Base-by-base conservation (phyloP, 164 flowering plant species). In the Pachysandra terminalis region DNA sequence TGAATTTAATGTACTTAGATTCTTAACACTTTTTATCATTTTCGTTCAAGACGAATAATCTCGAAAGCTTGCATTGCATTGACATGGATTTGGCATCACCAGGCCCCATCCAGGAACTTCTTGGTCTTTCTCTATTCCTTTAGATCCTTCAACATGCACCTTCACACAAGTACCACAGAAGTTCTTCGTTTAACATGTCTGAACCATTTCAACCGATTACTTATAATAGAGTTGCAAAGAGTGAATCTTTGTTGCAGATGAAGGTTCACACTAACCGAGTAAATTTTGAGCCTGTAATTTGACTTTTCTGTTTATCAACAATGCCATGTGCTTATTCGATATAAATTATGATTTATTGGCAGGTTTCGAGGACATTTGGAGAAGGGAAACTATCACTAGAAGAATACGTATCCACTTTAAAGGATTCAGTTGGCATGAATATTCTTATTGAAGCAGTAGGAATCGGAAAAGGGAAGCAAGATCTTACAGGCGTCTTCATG, bases 401-500 rank as follows among this genome's bases (percentile, higher is more conserved):
- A 78, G 86, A 90, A n/a, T 93, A 89, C 75, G 86, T 90, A 41
- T 83, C 79, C n/a, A 24, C 74, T 63, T 69, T 96, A 26, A 93
- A 87, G 77, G 68, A 66, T 63, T 68, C 72, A 41, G 87, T 86
- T 64, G 98, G 99, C 41, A 27, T 88, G 62, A 68, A 60, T n/a
- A 67, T 32, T 53, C 83, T 96, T 28, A 73, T 91, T 17, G 91
- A 90, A 67, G 97, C 90, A 37, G 80, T 93, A 3, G 97, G 84
- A 3, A 80, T 96, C 61, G 99, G 99, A 51, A 88, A 82, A 66
- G 93, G 93, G 64, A 93, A 93, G 82, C 68, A 79, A 69, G 99
- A 96, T 68, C 88, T 95, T 56, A 90, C 97, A 1, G 78, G 88
- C 53, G 58, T 77, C 32, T 56, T 78, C 49, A 28, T 66, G 55